These are phyloP conservation scores for Fraxinus xanthoxyloides DNA, from an alignment of 305 asterid genomes.

Conservation along the genomic window DNA sequence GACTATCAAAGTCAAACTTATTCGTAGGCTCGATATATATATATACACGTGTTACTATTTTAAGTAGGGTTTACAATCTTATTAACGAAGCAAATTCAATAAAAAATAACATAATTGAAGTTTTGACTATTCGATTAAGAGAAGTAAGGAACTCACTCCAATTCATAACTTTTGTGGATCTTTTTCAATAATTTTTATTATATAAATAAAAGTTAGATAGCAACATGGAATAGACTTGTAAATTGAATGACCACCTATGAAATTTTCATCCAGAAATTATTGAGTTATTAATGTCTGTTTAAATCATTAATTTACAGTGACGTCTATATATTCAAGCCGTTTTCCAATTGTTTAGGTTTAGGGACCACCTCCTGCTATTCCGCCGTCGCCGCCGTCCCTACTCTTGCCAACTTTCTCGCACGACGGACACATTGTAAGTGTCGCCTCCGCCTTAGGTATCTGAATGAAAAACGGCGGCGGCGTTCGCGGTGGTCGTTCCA, in stretches of 20 bases:
- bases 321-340: slow-evolving; percentile 10
- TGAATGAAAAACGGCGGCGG: slow-evolving; percentile 13
- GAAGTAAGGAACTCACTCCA: background rate
- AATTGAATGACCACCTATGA: background rate
- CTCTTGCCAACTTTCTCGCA: slow-evolving; percentile 12
- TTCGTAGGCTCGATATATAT: too few species aligned
- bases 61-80: background rate
- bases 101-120: background rate
- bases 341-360: slow-evolving; percentile 11
- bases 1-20: background rate
- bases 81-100: background rate
- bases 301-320: background rate
- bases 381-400: slow-evolving; percentile 1
- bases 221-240: background rate
- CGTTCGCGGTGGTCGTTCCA: slow-evolving; percentile 1
- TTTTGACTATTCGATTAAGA: background rate
- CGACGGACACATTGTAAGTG: slow-evolving; percentile 8
- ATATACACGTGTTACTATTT: background rate
- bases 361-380: slow-evolving; percentile 20
- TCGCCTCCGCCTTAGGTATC: background rate
- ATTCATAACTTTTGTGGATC: background rate
- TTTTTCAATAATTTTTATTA: too few species aligned
- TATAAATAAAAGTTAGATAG: background rate
- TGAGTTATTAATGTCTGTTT: background rate
- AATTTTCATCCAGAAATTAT: background rate